Evolutionary conservation across 1,284 basidiomycete species (phyloP), one percentile per base, ranked within the genome.

Genomic region (Chondrostereum purpureum): DNA sequence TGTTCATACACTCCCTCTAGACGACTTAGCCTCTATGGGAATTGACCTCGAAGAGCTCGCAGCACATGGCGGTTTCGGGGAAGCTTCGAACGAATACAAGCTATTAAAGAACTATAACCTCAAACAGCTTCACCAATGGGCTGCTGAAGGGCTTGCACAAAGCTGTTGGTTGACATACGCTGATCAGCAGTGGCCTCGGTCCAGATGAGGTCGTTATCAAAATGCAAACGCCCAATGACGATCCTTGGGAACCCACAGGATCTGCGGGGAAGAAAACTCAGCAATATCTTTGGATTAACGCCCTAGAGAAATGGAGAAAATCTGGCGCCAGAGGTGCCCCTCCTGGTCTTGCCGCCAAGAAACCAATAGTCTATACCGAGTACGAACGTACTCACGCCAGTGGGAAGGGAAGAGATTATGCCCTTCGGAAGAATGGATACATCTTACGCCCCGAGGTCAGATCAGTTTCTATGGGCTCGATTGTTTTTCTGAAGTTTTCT

Each of bases 141-240:
- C 79, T 0, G 83, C 83, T 2, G 66, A 78, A 51, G 86, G 82
- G 0, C 68, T 88, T 17, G 80, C 78, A 18, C 70, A 83, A 45
- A 82, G 73, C 12, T 88, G 85, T 54, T 83, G 73, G 60, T 52
- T 80, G 43, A 67, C 72, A 31, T 88, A 88, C 55, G 75, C 73
- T 1, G 84, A 88, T 55, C 73, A 77, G 49, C 58, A 70, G 71
- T 2, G 82, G 84, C 2, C 58, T 88, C 22, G 79, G 77, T 0
- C 79, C 84, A 0, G 85, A 88, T 53, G 56, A 64, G 45, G 61
- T 82, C 49, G 10, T 48, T 14, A 76, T 81, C 67, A 45, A 44
- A 11, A 31, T n/a, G n/a, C 8, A 31, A n/a, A 31, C n/a, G 27
- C 27, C 27, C n/a, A 31, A 31, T 31, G 27, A 8, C 27, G 8